These are phyloP conservation scores for Carallia pectinifolia DNA, from an alignment of 345 rosid species.

Conservation along the genomic window DNA sequence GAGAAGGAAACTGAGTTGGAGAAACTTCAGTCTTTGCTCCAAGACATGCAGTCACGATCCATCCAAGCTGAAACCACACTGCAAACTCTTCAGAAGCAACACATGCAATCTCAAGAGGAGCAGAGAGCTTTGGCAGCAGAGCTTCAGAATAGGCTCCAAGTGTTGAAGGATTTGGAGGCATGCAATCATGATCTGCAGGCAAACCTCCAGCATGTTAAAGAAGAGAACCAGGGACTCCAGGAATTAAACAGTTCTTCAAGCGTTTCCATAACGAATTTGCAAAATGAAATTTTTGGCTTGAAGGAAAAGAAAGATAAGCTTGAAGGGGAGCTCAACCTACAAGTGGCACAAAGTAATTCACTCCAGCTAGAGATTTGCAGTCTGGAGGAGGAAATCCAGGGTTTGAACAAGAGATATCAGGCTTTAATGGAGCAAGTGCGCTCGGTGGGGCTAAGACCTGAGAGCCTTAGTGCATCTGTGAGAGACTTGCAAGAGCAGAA, in stretches of 20 bases:
- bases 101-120: constrained; percentile 33
- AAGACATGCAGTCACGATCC: constrained; percentile 60
- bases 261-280: constrained; percentile 42
- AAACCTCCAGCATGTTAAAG: constrained; percentile 46
- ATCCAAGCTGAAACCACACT: constrained; percentile 58
- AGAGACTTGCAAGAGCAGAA: constrained; percentile 27
- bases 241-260: constrained; percentile 47
- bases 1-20: constrained; percentile 41
- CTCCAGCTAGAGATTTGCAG: constrained; percentile 20
- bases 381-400: constrained; percentile 27
- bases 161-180: constrained; percentile 28
- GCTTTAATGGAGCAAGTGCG: constrained; percentile 21
- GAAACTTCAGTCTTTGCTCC: constrained; percentile 32
- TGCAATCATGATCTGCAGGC: constrained; percentile 44
- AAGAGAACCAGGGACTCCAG: constrained; percentile 25
- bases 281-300: constrained; percentile 33
- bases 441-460: constrained; percentile 22
- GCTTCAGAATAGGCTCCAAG: constrained; percentile 25
- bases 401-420: constrained; percentile 22
- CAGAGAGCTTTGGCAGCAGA: constrained; percentile 28
- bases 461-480: constrained; percentile 18
- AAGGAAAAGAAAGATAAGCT: constrained; percentile 26
- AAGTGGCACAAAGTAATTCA: constrained; percentile 21
- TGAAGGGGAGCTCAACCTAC: constrained; percentile 16
- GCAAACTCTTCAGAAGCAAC: constrained; percentile 32